phyloP scores from a whole-genome alignment of 2,329 filamentous ascomycete species.

The Arthrobotrys musiformis region DNA sequence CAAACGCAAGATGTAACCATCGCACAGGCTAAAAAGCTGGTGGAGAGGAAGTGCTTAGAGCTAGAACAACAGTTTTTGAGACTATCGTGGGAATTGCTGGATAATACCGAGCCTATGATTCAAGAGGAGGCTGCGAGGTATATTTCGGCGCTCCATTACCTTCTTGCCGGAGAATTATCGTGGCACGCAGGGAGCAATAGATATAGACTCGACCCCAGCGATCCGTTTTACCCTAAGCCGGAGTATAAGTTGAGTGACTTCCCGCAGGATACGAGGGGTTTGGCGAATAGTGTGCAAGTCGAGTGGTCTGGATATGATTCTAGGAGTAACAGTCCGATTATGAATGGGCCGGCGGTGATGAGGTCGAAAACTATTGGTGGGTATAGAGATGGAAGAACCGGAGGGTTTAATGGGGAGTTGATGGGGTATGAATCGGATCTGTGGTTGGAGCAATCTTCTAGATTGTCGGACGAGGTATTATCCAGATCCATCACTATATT shows the following conservation, averaged over 20 bases:
- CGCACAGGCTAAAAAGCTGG: slow-evolving; percentile 10
- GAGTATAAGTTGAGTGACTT: slow-evolving; percentile 23
- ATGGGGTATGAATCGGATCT: not conserved
- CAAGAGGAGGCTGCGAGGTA: slow-evolving; percentile 7
- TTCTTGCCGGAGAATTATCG: slow-evolving; percentile 9
- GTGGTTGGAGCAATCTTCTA: not conserved
- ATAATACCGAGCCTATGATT: not conserved
- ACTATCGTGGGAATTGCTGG: not conserved
- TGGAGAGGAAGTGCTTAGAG: not conserved
- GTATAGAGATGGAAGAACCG: not conserved
- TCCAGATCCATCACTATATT: too few species aligned
- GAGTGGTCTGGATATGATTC: not conserved
- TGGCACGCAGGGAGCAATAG: not conserved
- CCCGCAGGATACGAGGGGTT: not conserved
- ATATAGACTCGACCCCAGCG: not conserved
- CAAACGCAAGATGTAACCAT: slow-evolving; percentile 18
- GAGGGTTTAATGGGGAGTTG: not conserved
- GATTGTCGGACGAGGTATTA: slow-evolving; percentile 10
- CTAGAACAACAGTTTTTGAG: slow-evolving; percentile 17
- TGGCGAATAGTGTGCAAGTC: slow-evolving; percentile 13
- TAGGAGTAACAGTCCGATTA: not conserved
- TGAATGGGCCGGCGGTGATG: not conserved
- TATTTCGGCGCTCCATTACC: slow-evolving; percentile 3
- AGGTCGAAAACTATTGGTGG: not conserved
- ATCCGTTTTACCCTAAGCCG: slow-evolving; percentile 20